A percentile compares a stretch with the other conserved stretches of the same genome.
phyloP scores from a whole-genome alignment of 768 basidiomycete genomes.

The Sporobolomyces pararoseus region DNA sequence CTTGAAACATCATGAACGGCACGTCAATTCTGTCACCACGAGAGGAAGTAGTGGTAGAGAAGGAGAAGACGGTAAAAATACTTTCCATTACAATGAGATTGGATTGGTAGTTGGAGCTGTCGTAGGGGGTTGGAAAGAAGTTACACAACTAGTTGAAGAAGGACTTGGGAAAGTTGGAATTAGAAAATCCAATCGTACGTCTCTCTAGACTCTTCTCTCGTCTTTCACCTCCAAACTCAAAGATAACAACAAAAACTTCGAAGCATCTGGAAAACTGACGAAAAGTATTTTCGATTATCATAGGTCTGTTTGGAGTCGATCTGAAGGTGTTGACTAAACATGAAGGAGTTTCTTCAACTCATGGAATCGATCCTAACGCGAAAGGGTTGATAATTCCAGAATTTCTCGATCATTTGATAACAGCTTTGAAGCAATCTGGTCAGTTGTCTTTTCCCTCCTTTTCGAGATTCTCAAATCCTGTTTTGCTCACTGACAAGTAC shows the following conservation, averaged over 20 bases:
- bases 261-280: too few relatives aligned
- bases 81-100: conserved; percentile 7
- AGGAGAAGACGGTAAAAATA: too few relatives aligned
- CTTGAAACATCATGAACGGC: conserved; percentile 19
- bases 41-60: background rate
- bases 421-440: conserved; percentile 32
- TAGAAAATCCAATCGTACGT: conserved; percentile 15
- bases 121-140: conserved; percentile 9
- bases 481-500: background rate
- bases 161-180: background rate
- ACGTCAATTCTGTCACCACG: background rate
- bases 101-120: conserved; percentile 13
- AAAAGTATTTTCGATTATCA: too few relatives aligned
- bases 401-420: conserved; percentile 36
- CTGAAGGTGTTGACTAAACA: conserved; percentile 14
- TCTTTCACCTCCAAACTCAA: background rate
- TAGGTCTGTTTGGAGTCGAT: conserved; percentile 29
- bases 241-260: too few relatives aligned
- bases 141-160: background rate
- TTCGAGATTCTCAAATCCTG: background rate
- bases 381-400: conserved; percentile 27
- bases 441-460: background rate
- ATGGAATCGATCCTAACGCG: conserved; percentile 25
- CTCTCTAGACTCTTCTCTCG: background rate
- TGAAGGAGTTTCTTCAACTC: conserved; percentile 20